Percentiles rank a stretch among this genome's conserved stretches.
phyloP scores from a whole-genome alignment of 305 asterid genomes.

The Fraxinus xanthoxyloides region DNA sequence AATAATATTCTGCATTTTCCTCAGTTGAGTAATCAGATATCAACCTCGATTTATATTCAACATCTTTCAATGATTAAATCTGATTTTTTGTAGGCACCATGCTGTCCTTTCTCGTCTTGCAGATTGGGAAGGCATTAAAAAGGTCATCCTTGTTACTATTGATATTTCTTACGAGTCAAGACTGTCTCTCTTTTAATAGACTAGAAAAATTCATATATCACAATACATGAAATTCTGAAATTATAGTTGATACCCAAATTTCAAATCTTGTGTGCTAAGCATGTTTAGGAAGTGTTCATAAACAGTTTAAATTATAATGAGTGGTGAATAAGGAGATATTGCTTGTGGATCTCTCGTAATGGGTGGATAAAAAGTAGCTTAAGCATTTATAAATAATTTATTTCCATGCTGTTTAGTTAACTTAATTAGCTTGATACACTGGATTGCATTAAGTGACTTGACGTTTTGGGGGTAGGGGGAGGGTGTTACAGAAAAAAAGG shows the following conservation, averaged over 20 bases:
- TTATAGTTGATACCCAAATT: conserved; percentile 5
- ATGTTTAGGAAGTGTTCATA: not conserved
- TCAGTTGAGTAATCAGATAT: not conserved
- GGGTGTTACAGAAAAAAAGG: not conserved
- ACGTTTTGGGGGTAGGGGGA: not conserved
- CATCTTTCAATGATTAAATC: not conserved
- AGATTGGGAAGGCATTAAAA: conserved; percentile 92
- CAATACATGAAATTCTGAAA: not conserved
- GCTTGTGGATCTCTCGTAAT: not conserved
- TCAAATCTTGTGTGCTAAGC: not conserved
- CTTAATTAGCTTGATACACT: not conserved
- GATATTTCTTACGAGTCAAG: not conserved
- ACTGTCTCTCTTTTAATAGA: not conserved
- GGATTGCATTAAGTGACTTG: not conserved
- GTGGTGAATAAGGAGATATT: not conserved
- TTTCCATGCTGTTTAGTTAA: not conserved
- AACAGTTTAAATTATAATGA: not conserved
- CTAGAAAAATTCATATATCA: not conserved
- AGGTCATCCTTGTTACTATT: conserved; percentile 41
- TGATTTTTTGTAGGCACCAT: conserved; percentile 63
- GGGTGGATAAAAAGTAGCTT: not conserved
- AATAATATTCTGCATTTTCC: not conserved
- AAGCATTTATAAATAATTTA: not conserved
- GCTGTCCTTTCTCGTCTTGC: conserved; percentile 71
- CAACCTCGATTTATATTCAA: conserved; percentile 14